Base-by-base conservation (phyloP, 192 early-diverging fungal genomes). In the Linnemannia hyalina region DNA sequence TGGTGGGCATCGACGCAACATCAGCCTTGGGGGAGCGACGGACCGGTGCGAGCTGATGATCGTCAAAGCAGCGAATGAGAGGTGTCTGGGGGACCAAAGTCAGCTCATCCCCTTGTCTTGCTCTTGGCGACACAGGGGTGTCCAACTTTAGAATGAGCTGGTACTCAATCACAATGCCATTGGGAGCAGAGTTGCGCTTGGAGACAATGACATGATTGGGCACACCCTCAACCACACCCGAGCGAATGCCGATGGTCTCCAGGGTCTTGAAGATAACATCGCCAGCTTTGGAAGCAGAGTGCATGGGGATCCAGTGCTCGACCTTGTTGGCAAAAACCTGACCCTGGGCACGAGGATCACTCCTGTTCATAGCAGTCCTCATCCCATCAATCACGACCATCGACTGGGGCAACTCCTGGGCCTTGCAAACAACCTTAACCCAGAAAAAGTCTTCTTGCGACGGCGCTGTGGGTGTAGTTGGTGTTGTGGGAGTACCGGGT, bases 161-260 rank as follows among this genome's bases (percentile, higher is more conserved):
- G 65, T 86, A 86, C 55, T 86, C 75, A 60, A 81, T 57, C 35
- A 86, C 84, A 38, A 86, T 65, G 2, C 79, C 84, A 26, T 78
- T 81, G 18, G 73, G 80, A 8, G n/a, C 69, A 10, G 76, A 69
- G 65, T 68, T 68, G 15, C 76, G 75, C 49, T 86, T 86, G 20
- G 78, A 44, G 0, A 75, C 65, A 1, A 86, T 6, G 15, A 86
- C 26, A 74, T 81, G 78, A 36, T 71, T 76, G 18, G 84, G 79
- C 2, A 82, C 88, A 18, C 88, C 88, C 77, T 92, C 88, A 22
- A 90, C 86, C 8, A 88, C 86, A 6, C 88, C 89, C n/a, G 89
- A 73, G 4, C 77, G 52, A 18, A 93, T 88, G 57, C 87, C 88
- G 60, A 93, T 89, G n/a, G 88, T 91, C 15, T 93, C 91, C 7